phyloP scores from a whole-genome alignment of 208 protist genomes.

The Tritrichomonas foetus region DNA sequence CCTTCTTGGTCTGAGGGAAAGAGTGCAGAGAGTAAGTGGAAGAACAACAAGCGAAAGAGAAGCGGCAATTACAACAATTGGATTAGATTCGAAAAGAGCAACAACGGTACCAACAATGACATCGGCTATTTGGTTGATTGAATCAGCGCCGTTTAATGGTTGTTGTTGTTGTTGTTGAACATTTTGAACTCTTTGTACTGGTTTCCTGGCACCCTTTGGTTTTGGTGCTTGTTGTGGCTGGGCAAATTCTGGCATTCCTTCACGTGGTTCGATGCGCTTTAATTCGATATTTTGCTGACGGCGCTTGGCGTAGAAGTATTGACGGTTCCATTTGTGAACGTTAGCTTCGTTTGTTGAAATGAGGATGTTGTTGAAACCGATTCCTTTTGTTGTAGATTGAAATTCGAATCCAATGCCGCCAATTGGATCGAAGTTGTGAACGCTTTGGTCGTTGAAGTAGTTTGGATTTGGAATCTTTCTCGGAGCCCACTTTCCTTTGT shows the following conservation, averaged over 20 bases:
- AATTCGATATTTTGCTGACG: neutral
- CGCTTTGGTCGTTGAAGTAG: conserved; percentile 46
- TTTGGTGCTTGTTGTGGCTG: too few relatives aligned
- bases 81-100: too few relatives aligned
- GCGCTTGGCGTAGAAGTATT: neutral
- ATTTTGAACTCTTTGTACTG: too few relatives aligned
- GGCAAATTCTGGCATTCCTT: neutral
- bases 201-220: too few relatives aligned
- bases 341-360: neutral
- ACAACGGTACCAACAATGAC: too few relatives aligned
- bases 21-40: too few relatives aligned
- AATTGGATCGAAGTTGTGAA: neutral
- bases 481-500: conserved; percentile 56
- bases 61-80: too few relatives aligned
- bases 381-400: neutral
- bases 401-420: neutral
- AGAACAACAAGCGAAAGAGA: too few relatives aligned
- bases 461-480: conserved; percentile 54
- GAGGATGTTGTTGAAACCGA: conserved; percentile 1
- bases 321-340: neutral
- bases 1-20: too few relatives aligned
- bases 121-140: too few relatives aligned
- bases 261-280: neutral
- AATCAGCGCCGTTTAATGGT: too few relatives aligned
- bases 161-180: too few relatives aligned